Evolutionary conservation across 495 filamentous ascomycete genomes (phyloP).

Genomic region (Xylaria longipes): DNA sequence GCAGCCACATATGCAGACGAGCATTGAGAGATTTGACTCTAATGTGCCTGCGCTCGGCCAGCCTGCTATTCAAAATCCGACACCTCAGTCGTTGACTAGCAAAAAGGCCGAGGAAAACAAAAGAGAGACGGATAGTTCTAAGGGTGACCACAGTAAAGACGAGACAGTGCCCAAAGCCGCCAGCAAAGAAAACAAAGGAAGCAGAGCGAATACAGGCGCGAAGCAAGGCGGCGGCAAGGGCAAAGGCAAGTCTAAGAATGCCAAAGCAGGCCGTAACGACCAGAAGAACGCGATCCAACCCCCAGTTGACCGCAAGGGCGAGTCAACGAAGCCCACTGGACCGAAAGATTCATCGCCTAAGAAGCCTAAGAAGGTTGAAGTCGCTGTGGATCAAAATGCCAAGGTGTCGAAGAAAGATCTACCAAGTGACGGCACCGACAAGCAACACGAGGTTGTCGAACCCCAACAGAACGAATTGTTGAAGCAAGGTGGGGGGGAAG

Average conservation of each 20-base stretch:
- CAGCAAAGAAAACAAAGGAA: not conserved
- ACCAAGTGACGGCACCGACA: not conserved
- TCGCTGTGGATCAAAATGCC: not conserved
- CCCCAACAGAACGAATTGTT: too few relatives aligned
- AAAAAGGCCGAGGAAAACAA: not conserved
- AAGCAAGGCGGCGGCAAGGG: conserved; percentile 10
- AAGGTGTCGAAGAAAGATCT: not conserved
- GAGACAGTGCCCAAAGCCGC: not conserved
- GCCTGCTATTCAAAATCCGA: not conserved
- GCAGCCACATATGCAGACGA: not conserved
- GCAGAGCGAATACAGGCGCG: not conserved
- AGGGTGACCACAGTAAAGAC: not conserved
- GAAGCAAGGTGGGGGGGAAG: not conserved
- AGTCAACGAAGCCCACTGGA: not conserved
- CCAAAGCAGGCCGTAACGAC: not conserved
- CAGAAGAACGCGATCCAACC: not conserved
- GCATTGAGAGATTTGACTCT: not conserved
- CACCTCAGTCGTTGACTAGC: not conserved
- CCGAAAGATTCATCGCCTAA: not conserved
- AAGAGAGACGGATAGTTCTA: not conserved
- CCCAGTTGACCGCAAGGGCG: not conserved
- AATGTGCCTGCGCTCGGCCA: not conserved
- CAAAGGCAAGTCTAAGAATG: conserved; percentile 20
- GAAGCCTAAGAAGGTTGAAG: not conserved
- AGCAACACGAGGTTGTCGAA: not conserved